Conservation (phyloP, 2,329 filamentous ascomycete genomes). For the Simplicillium aogashimaense region DNA sequence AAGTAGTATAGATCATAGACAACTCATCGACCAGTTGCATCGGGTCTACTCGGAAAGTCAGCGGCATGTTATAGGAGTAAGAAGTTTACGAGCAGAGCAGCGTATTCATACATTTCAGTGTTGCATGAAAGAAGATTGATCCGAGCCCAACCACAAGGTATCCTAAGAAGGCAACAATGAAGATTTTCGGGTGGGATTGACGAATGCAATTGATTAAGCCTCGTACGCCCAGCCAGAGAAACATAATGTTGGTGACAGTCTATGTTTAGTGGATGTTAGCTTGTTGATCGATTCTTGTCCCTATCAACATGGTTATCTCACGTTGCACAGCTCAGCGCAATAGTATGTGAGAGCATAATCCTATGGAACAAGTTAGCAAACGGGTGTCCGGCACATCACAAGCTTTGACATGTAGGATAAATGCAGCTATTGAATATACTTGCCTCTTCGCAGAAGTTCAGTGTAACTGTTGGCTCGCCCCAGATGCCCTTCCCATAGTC, state of each 20-base stretch:
- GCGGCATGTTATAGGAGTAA: neutral
- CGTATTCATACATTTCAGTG: slow-evolving; percentile 39
- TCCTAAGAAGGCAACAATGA: slow-evolving; percentile 51
- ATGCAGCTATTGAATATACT: slow-evolving; percentile 6
- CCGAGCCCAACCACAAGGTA: slow-evolving; percentile 45
- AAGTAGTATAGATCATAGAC: slow-evolving; percentile 51
- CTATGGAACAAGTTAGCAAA: no score
- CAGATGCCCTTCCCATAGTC: slow-evolving; percentile 40
- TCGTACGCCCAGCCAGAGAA: slow-evolving; percentile 66
- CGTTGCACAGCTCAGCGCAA: slow-evolving; percentile 66
- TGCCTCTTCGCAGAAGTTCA: slow-evolving; percentile 77
- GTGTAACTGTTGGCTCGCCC: slow-evolving; percentile 59
- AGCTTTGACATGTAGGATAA: no score
- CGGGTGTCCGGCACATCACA: no score
- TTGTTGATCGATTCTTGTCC: neutral
- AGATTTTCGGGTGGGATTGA: slow-evolving; percentile 66
- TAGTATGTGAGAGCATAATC: slow-evolving; percentile 65
- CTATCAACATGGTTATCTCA: slow-evolving; percentile 10
- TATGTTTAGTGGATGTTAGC: slow-evolving; percentile 19
- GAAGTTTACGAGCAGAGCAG: neutral
- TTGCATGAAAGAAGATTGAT: slow-evolving; percentile 46
- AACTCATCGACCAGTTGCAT: slow-evolving; percentile 53
- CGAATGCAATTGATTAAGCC: slow-evolving; percentile 65
- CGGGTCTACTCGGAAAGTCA: slow-evolving; percentile 27
- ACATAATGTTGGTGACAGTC: slow-evolving; percentile 73